These are phyloP conservation scores for Phytopythium delawarense DNA, from an alignment of 352 stramenopile species.

Conservation along the genomic window DNA sequence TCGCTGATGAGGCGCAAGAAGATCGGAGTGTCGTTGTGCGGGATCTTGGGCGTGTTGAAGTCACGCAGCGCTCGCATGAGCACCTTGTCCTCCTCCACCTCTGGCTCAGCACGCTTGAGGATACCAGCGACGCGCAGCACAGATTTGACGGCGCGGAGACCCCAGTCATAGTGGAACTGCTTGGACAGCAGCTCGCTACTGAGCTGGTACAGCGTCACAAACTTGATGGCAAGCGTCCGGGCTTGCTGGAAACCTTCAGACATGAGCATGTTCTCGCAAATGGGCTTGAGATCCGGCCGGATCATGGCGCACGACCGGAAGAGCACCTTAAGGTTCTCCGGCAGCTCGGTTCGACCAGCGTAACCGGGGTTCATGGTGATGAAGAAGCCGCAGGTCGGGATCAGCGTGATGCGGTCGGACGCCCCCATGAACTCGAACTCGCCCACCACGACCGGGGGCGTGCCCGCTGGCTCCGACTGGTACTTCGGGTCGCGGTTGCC, in stretches of 20 bases:
- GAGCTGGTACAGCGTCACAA: slow-evolving; percentile 88
- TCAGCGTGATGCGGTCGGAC: slow-evolving; percentile 81
- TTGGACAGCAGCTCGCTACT: slow-evolving; percentile 83
- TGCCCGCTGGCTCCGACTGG: slow-evolving; percentile 90
- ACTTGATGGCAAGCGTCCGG: slow-evolving; percentile 89
- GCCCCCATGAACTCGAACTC: slow-evolving; percentile 88
- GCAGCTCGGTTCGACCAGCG: slow-evolving; percentile 81
- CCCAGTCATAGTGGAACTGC: slow-evolving; percentile 92
- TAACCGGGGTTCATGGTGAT: slow-evolving; percentile 97
- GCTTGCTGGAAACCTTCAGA: slow-evolving; percentile 87
- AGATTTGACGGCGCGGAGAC: slow-evolving; percentile 86
- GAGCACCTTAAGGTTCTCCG: slow-evolving; percentile 90
- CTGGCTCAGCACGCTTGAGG: slow-evolving; percentile 74
- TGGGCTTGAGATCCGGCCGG: slow-evolving; percentile 90
- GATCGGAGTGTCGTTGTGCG: slow-evolving; percentile 84
- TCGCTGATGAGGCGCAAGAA: slow-evolving; percentile 86
- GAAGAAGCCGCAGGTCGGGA: slow-evolving; percentile 90
- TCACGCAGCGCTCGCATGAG: slow-evolving; percentile 84
- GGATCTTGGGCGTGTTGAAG: slow-evolving; percentile 88
- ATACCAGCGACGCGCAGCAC: slow-evolving; percentile 85
- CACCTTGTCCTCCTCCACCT: slow-evolving; percentile 85
- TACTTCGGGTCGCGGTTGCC: slow-evolving; percentile 95
- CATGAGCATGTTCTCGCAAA: slow-evolving; percentile 90
- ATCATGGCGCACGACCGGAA: slow-evolving; percentile 94
- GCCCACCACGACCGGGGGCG: slow-evolving; percentile 86